These are phyloP conservation scores for Wickerhamomyces sp. DNA, from an alignment of 1,139 yeast genomes.

Conservation along the genomic window DNA sequence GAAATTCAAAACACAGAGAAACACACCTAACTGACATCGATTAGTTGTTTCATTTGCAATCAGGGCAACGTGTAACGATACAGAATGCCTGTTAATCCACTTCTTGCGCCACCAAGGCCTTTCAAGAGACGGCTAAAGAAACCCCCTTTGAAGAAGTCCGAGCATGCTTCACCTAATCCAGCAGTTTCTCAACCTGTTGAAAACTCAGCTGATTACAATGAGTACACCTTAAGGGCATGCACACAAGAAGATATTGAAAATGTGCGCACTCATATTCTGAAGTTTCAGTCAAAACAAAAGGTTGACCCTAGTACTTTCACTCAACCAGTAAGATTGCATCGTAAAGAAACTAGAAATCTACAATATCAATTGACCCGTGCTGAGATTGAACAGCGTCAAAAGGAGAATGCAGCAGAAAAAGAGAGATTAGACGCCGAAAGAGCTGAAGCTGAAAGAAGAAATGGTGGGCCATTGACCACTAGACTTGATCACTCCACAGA, in stretches of 20 bases:
- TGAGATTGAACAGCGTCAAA: constrained; percentile 49
- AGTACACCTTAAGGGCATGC: constrained; percentile 58
- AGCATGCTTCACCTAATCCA: constrained; percentile 11
- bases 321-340: constrained; percentile 78
- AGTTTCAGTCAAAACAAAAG: constrained; percentile 67
- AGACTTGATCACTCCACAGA: constrained; percentile 18
- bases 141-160: constrained; percentile 4
- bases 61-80: neutral
- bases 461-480: constrained; percentile 35
- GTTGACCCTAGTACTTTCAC: constrained; percentile 69
- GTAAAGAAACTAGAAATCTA: constrained; percentile 88
- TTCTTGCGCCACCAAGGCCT: constrained; percentile 19
- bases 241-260: constrained; percentile 68
- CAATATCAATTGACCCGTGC: constrained; percentile 75
- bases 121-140: constrained; percentile 11
- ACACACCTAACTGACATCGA: too few relatives aligned
- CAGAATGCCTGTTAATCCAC: constrained; percentile 11
- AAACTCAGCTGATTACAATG: constrained; percentile 28
- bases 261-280: constrained; percentile 73
- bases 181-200: constrained; percentile 7
- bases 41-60: too few relatives aligned
- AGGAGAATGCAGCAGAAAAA: constrained; percentile 27
- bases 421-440: constrained; percentile 14
- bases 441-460: constrained; percentile 25
- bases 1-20: neutral